Evolutionary conservation across 441 rosid species (phyloP), one percentile per base, ranked within the genome.

Genomic region (Syzygium syzygioides): DNA sequence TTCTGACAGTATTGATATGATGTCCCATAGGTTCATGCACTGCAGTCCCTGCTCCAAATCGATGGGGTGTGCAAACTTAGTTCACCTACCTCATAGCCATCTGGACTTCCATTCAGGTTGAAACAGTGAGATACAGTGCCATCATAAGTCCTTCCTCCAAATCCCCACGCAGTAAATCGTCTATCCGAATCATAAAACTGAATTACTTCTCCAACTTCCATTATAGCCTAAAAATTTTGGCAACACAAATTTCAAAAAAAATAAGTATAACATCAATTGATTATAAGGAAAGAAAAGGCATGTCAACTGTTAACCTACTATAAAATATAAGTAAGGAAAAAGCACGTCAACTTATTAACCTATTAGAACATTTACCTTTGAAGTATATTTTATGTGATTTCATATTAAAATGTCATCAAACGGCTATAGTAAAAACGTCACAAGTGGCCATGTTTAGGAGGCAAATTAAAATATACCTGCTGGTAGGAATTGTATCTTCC

Each of bases 81-180:
- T 52, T 17, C 26, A 55, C 92, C 59, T 91, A 96, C 98, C 97
- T 95, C 97, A 86, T 30, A 91, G 87, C 88, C 92, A 91, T 88
- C 84, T 87, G 93, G 53, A n/a, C 93, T 94, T 89, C 95, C 94
- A 89, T 90, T 96, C 94, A 97, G 90, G 95, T 95, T 95, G 89
- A 96, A 97, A 90, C 97, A 96, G 91, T 97, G 99, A 30, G 98
- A 96, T 50, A 97, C 90, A 17, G 90, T 53, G 64, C 94, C 95
- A 90, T 90, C 86, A 19, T 89, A 86, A 54, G 95, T 92, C 92
- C 94, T 94, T 89, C 95, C 99, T 85, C 99, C 99, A 86, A 97
- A 97, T 53, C 98, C 99, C 98, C 97, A 96, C 9, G 97, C 97
- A 56, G 97, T 96, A 90, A 96, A 97, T 50, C 93, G 92, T 87